These are phyloP conservation scores for Colletotrichum karsti DNA, from an alignment of 2,329 filamentous ascomycete genomes.

Conservation along the genomic window DNA sequence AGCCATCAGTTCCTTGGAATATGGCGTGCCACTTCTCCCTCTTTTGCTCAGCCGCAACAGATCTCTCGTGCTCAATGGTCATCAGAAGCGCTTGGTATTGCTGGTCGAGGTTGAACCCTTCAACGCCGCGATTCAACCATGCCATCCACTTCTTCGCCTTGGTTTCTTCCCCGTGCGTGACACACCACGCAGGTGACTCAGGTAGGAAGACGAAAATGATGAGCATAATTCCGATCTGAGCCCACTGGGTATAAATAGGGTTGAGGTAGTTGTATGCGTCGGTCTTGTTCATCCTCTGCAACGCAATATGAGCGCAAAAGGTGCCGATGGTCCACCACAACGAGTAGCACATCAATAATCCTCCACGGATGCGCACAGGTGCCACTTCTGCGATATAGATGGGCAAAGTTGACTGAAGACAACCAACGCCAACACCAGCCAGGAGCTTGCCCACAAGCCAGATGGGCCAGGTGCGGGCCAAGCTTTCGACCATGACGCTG, in stretches of 20 bases:
- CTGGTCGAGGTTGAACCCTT: slow-evolving; percentile 36
- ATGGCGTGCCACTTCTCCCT: slow-evolving; percentile 36
- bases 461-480: slow-evolving; percentile 45
- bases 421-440: slow-evolving; percentile 48
- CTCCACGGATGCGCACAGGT: slow-evolving; percentile 47
- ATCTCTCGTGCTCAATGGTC: slow-evolving; percentile 34
- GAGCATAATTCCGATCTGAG: slow-evolving; percentile 48
- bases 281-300: slow-evolving; percentile 41
- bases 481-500: slow-evolving; percentile 46
- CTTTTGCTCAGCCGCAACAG: slow-evolving; percentile 32
- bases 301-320: slow-evolving; percentile 48
- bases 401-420: slow-evolving; percentile 49
- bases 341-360: slow-evolving; percentile 47
- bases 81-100: slow-evolving; percentile 32
- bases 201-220: slow-evolving; percentile 47
- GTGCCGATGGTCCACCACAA: slow-evolving; percentile 53
- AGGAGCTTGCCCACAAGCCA: slow-evolving; percentile 46
- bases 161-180: slow-evolving; percentile 28
- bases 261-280: slow-evolving; percentile 44
- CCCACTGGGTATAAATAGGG: slow-evolving; percentile 54
- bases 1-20: slow-evolving; percentile 37
- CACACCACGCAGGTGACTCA: slow-evolving; percentile 49
- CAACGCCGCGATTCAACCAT: slow-evolving; percentile 31
- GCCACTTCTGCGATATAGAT: slow-evolving; percentile 50
- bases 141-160: slow-evolving; percentile 29